Base-by-base conservation (phyloP, 2,329 filamentous ascomycete genomes). In the Monilinia laxa region DNA sequence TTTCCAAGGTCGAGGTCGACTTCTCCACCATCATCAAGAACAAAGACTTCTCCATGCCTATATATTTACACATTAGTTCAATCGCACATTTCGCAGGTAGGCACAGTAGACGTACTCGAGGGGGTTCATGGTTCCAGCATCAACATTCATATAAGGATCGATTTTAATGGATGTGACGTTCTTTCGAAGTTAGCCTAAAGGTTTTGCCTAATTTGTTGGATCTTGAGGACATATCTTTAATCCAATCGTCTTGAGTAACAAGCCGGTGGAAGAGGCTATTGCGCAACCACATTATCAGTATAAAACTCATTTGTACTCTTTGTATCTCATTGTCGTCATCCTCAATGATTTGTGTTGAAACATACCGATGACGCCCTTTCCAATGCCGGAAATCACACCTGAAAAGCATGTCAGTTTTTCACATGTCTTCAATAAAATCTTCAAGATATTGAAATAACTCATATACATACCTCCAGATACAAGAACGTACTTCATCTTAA, bases 21-120 rank as follows among this genome's bases (percentile, higher is more conserved):
- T 78, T 92, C 90, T 72, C 90, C 90, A 70, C 91, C 91, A 75
- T 95, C 92, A 73, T 91, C 87, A 67, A 95, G 85, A 59, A 97
- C 93, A 76, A 94, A 97, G 72, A 90, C 90, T 80, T 97, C 93
- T 71, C 93, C 93, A 76, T 96, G 92, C 78, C 88, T 90, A 71
- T 56, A 55, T 4, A 65, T 6, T 42, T 23, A 18, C 25, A 42
- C 75, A 80, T 76, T 38, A 76, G 75, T 56, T 73, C 73, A 38
- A 75, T 45, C 38, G 20, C 10, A 31, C 71, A 28, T 57, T 53
- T 60, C 54, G 49, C 58, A 60, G 56, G 60, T 14, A 16, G 55
- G 4, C 9, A 51, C 5, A 66, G 49, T 57, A 35, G 49, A 74
- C 79, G 69, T 79, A 86, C 83, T 89, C 85, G 70, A 83, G 87